A percentile compares a stretch with the other conserved stretches of the same genome.
Conservation (phyloP, 2,329 filamentous ascomycete species). For the Fusarium sp. region DNA sequence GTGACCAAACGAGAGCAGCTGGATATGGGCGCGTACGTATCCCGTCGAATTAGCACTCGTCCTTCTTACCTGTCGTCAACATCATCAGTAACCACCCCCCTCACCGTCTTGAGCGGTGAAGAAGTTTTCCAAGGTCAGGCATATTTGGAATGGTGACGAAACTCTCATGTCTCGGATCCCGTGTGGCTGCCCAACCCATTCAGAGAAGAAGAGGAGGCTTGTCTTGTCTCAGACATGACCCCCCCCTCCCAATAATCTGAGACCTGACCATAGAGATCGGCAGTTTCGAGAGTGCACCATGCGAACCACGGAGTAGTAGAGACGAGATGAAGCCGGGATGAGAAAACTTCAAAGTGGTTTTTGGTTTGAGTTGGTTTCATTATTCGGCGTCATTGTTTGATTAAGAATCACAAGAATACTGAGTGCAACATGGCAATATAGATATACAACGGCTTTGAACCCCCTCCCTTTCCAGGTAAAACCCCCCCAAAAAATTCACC, state of each 20-base stretch:
- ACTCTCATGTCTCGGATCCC: constrained; percentile 23
- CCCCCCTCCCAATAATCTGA: background rate
- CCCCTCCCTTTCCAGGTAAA: background rate
- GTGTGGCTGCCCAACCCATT: background rate
- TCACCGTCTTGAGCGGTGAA: constrained; percentile 3
- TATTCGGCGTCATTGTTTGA: background rate
- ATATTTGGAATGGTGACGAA: constrained; percentile 24
- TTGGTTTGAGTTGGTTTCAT: background rate
- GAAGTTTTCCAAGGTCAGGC: background rate
- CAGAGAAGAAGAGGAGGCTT: background rate
- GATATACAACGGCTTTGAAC: constrained; percentile 4
- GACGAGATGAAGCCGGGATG: background rate
- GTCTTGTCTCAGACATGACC: constrained; percentile 8
- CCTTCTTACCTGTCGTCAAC: background rate
- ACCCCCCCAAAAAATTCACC: background rate
- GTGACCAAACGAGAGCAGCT: background rate
- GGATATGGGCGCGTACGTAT: background rate
- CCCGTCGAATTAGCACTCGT: background rate
- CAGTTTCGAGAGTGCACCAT: background rate
- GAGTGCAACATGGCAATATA: background rate
- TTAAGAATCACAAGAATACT: background rate
- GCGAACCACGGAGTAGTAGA: background rate
- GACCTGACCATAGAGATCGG: background rate
- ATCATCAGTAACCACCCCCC: background rate
- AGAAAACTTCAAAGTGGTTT: background rate